Base-by-base conservation (phyloP, 345 rosid genomes). In the Cardamine chenopodiifolia region DNA sequence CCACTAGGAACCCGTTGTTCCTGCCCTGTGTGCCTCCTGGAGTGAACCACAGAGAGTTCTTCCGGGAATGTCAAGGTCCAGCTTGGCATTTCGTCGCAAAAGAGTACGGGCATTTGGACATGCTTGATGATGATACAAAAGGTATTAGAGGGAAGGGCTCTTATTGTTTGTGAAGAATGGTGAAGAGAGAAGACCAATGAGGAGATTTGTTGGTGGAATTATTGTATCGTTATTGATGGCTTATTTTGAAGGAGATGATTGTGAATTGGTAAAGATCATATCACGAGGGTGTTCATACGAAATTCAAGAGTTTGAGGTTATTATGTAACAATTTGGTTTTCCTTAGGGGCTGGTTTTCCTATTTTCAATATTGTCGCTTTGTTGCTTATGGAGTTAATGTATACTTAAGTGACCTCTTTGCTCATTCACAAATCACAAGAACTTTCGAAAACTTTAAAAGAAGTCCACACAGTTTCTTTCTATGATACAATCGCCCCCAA, bases 1-100 rank as follows among this genome's bases (percentile, higher is more conserved):
- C 70, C 18, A 81, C 67, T 18, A 78, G 20, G 58, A 85, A 84
- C 66, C 86, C 81, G 0, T 2, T 89, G 37, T 79, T 91, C 75
- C 93, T 90, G 1, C 84, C 97, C 10, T 91, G 97, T n/a, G 96
- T 94, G 0, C 96, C 94, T 0, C 80, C 76, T 17, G 94, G 98
- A 14, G 86, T 87, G 50, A 93, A 87, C 83, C 98, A 93, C 54
- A 77, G 63, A 62, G 85, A 82, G 11, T 94, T 94, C 79, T 91
- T 80, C 59, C 29, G 44, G 22, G 95, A 94, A 71, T 87, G 97
- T 76, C 70, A 66, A 58, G 67, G 77, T 54, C 97, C 96, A 29
- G 93, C 89, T 7, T 88, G 87, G 69, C 84, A 91, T 82, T 77
- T 90, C 25, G 92, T 88, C 1, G 93, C 86, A 0, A 85, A 85